phyloP scores from a whole-genome alignment of 2,329 filamentous ascomycete genomes.

The Colletotrichum sojae region DNA sequence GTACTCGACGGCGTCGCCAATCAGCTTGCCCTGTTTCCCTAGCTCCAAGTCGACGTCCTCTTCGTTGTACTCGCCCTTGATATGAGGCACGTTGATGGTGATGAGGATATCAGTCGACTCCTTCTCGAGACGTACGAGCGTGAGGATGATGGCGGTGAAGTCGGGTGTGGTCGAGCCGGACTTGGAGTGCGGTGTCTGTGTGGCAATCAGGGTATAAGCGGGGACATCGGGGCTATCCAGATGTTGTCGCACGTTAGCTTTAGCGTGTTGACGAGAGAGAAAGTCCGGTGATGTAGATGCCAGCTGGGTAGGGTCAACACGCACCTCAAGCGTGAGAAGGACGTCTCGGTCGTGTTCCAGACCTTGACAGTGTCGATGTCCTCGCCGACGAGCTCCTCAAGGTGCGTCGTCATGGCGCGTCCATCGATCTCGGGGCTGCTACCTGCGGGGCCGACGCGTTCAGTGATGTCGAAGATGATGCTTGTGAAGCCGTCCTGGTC shows the following conservation, averaged over 20 bases:
- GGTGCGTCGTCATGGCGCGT: constrained; percentile 77
- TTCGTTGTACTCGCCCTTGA: constrained; percentile 79
- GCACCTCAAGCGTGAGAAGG: constrained; percentile 70
- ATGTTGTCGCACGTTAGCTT: constrained; percentile 33
- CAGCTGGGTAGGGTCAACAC: constrained; percentile 42
- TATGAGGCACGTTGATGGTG: constrained; percentile 89
- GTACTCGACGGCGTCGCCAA: constrained; percentile 78
- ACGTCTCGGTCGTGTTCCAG: constrained; percentile 74
- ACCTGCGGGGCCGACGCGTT: constrained; percentile 76
- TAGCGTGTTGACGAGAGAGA: not conserved
- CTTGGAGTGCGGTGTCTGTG: constrained; percentile 62
- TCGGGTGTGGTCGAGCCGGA: constrained; percentile 61
- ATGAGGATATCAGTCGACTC: constrained; percentile 86
- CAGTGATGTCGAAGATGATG: constrained; percentile 91
- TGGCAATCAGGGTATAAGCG: constrained; percentile 79
- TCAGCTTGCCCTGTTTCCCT: constrained; percentile 76
- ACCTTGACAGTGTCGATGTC: constrained; percentile 76
- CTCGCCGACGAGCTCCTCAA: constrained; percentile 77
- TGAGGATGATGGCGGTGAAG: constrained; percentile 83
- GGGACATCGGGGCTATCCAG: constrained; percentile 64
- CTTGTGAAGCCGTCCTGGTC: constrained; percentile 86
- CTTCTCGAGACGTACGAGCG: constrained; percentile 81
- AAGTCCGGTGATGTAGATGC: too few relatives aligned
- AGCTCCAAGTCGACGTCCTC: constrained; percentile 78
- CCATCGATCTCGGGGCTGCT: constrained; percentile 74